Percentiles rank a stretch among this genome's conserved stretches.
phyloP scores from a whole-genome alignment of 164 flowering plant species.

The Stephania cephalantha region DNA sequence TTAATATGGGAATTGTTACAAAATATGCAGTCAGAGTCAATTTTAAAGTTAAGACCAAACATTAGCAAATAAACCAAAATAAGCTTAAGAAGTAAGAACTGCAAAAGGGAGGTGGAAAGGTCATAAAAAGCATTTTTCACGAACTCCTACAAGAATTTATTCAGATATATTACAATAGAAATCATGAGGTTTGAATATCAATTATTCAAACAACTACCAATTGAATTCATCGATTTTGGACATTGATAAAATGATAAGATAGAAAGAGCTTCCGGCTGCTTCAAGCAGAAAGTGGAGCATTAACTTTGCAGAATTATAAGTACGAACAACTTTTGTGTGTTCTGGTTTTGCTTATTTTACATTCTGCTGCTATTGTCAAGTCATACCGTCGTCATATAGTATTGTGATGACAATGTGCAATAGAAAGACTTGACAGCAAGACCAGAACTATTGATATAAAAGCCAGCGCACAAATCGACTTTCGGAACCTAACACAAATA shows the following conservation, averaged over 20 bases:
- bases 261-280: neutral
- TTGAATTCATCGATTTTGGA: neutral
- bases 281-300: neutral
- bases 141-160: neutral
- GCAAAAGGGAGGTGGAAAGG: neutral
- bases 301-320: neutral
- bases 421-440: neutral
- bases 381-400: too few species aligned
- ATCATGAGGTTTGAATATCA: neutral
- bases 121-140: neutral
- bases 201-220: neutral
- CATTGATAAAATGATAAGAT: neutral
- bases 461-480: too few species aligned
- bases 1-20: constrained; percentile 11
- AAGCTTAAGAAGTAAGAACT: neutral
- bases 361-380: too few species aligned
- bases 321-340: too few species aligned
- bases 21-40: neutral
- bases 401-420: neutral
- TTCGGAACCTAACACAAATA: too few species aligned
- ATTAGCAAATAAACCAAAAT: neutral
- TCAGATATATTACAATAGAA: neutral
- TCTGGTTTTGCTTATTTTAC: too few species aligned
- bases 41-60: neutral
- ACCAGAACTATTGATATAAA: too few species aligned